Evolutionary conservation across 2,329 filamentous ascomycete genomes (phyloP).

Genomic region (Stagonosporopsis cucurbitacearum): DNA sequence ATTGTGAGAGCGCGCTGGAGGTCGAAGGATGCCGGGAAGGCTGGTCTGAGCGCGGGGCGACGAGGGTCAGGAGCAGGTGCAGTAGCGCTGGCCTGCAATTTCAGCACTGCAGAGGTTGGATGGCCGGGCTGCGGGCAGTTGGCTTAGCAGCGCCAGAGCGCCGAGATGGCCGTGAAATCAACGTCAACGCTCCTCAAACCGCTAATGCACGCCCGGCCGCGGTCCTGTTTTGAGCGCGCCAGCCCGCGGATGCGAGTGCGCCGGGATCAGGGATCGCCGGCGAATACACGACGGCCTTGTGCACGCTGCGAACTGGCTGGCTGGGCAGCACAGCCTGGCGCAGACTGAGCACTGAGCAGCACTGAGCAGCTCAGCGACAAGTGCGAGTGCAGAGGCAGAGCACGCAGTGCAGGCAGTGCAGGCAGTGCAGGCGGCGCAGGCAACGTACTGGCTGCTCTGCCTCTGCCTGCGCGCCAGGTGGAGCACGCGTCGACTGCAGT

Average conservation of each 20-base stretch:
- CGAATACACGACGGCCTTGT: conserved; percentile 20
- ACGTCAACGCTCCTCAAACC: conserved; percentile 49
- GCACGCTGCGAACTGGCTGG: conserved; percentile 2
- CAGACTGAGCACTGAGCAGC: too few relatives aligned
- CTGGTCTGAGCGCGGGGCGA: conserved; percentile 41
- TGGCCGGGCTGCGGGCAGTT: too few relatives aligned
- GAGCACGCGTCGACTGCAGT: conserved; percentile 29
- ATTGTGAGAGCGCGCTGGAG: conserved; percentile 47
- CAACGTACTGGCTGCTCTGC: conserved; percentile 2
- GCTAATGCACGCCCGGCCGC: conserved; percentile 44
- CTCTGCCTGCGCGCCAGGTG: conserved; percentile 15
- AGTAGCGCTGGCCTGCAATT: conserved; percentile 51
- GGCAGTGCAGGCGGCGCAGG: background rate
- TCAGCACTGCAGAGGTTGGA: conserved; percentile 31
- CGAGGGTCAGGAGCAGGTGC: conserved; percentile 41
- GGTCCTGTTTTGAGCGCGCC: conserved; percentile 35
- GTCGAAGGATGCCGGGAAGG: conserved; percentile 42
- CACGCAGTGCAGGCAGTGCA: background rate
- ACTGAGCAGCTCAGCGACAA: too few relatives aligned
- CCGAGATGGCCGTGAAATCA: conserved; percentile 48
- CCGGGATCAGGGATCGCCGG: conserved; percentile 40
- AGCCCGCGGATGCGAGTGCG: conserved; percentile 35
- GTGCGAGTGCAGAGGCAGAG: too few relatives aligned
- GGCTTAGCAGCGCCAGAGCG: conserved; percentile 20
- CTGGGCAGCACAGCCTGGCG: too few relatives aligned